Evolutionary conservation across 108 stramenopile genomes (phyloP), one percentile per base, ranked within the genome.

Genomic region (Cylindrotheca fusiformis): DNA sequence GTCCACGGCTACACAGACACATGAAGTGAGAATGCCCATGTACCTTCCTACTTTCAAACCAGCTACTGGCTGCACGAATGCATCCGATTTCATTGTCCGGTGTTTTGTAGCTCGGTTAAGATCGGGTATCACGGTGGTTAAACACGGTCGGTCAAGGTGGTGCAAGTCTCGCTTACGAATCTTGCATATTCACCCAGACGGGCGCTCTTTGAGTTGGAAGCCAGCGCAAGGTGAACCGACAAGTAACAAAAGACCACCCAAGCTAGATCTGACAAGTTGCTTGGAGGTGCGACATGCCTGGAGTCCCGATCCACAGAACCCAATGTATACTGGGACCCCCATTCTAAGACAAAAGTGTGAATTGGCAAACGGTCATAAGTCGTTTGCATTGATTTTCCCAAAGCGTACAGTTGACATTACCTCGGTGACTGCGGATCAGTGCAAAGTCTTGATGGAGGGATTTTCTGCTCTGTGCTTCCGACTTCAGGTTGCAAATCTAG

Each of bases 371-470:
- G 93, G 89, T 0, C 89, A 90, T 72, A 94, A 94, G 73, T 78
- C 75, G 30, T 94, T 94, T 78, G 92, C 92, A 3, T 61, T 94
- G 10, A 90, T 94, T 33, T 94, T 94, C 58, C 89, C 89, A 3
- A 86, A 81, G 36, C 64, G 92, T 31, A 94, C 92, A 1, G 92
- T 94, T 33, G 92, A 94, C 60, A 90, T 94, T 62, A 94, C 92
- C 3, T 88, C 92, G 1, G 88, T 94, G 47, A 94, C 92, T 29
- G 92, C 92, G 4, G 92, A 94, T 77, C 92, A 94, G 50, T 94
- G 92, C 74, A 94, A 94, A 71, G 92, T 94, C 1, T 66, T 94
- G 60, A 90, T 94, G 88, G 92, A 94, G 75, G 92, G 92, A 17
- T 94, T 94, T 65, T 81, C 79, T 6, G 92, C 92, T 1, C 61